phyloP scores from a whole-genome alignment of 208 protist genomes.

The Acanthamoeba healyi region DNA sequence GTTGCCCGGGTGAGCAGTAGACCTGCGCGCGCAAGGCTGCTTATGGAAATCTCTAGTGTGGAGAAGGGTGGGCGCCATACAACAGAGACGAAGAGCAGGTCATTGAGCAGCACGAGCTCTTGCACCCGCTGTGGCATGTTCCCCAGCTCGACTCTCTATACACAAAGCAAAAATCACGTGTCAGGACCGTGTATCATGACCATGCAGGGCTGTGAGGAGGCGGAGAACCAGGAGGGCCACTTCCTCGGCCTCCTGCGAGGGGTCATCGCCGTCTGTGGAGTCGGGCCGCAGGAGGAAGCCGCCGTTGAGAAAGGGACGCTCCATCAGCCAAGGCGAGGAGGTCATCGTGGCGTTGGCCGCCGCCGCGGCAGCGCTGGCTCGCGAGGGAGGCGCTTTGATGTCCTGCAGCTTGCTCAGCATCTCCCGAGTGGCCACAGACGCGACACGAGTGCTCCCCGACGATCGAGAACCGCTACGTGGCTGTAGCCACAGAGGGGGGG shows the following conservation, averaged over 20 bases:
- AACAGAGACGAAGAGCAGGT: conserved; percentile 38
- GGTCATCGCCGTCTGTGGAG: background rate
- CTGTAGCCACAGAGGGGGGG: background rate
- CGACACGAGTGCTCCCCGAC: background rate
- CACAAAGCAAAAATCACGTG: background rate
- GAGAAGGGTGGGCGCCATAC: background rate
- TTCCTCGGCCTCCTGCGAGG: background rate
- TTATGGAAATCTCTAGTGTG: background rate
- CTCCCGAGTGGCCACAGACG: background rate
- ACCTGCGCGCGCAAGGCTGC: too few relatives aligned
- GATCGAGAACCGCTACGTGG: background rate
- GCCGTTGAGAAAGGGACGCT: background rate
- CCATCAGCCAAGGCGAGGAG: background rate
- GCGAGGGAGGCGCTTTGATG: conserved; percentile 3
- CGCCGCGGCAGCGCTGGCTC: background rate
- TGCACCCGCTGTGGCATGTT: conserved; percentile 39
- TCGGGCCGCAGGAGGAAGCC: background rate
- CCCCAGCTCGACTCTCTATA: conserved; percentile 26
- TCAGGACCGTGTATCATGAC: too few relatives aligned
- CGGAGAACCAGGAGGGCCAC: background rate
- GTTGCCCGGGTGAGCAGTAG: too few relatives aligned
- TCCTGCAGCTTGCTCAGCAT: conserved; percentile 17
- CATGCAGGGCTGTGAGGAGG: too few relatives aligned
- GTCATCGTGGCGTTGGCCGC: background rate
- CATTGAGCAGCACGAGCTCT: conserved; percentile 44